Evolutionary conservation across 2,329 filamentous ascomycete species (phyloP).

Genomic region (Phoma sp.): DNA sequence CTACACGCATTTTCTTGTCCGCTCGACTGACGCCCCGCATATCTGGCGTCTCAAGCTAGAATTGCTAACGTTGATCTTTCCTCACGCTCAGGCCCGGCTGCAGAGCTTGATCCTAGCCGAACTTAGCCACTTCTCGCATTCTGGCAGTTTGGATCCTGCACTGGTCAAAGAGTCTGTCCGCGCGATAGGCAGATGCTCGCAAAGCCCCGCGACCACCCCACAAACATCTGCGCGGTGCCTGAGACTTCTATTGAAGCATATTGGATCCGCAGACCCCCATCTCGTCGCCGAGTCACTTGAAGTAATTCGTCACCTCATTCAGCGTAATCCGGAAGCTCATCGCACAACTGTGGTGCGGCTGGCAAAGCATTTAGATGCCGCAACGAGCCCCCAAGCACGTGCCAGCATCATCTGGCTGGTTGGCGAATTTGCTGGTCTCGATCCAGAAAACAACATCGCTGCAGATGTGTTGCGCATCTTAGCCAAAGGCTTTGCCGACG

Average conservation of each 20-base stretch:
- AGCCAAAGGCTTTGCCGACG: conserved; percentile 80
- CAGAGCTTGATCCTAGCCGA: conserved; percentile 91
- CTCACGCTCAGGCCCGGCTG: conserved; percentile 73
- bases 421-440: conserved; percentile 84
- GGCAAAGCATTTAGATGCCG: conserved; percentile 88
- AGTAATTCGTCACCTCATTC: conserved; percentile 93
- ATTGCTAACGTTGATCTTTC: conserved; percentile 87
- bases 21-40: conserved; percentile 75
- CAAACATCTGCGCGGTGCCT: conserved; percentile 74
- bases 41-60: conserved; percentile 95
- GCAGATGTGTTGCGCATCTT: conserved; percentile 90
- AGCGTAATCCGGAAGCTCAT: conserved; percentile 83
- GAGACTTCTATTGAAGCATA: conserved; percentile 80
- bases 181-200: conserved; percentile 91
- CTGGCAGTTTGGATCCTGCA: conserved; percentile 73
- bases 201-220: conserved; percentile 55
- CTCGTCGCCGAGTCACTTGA: conserved; percentile 92
- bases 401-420: conserved; percentile 98
- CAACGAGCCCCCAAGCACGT: conserved; percentile 83
- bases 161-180: conserved; percentile 88
- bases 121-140: conserved; percentile 95
- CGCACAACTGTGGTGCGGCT: conserved; percentile 84
- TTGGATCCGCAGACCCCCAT: conserved; percentile 84
- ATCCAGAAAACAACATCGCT: conserved; percentile 86
- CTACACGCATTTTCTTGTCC: conserved; percentile 86